phyloP scores from a whole-genome alignment of 2,329 filamentous ascomycete genomes.

The Leptographium lundbergii region DNA sequence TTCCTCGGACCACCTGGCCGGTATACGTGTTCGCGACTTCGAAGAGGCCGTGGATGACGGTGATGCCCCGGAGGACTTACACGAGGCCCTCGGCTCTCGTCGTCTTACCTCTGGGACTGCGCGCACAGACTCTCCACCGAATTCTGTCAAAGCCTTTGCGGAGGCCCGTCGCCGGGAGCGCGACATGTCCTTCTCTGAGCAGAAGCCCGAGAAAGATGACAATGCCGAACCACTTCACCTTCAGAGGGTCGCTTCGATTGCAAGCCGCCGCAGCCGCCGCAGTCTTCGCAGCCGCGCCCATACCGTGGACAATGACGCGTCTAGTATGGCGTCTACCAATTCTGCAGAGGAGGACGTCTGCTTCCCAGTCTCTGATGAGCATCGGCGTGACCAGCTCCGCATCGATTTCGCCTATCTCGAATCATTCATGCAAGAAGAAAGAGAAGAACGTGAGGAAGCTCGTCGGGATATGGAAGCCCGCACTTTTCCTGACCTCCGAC shows the following conservation, averaged over 20 bases:
- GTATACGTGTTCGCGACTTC: constrained; percentile 58
- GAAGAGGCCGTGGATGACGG: constrained; percentile 79
- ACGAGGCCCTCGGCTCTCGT: constrained; percentile 30
- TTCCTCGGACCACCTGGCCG: constrained; percentile 14
- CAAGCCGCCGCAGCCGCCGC: constrained; percentile 26
- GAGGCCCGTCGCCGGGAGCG: constrained; percentile 78
- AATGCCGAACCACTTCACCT: constrained; percentile 42
- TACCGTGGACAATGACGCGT: constrained; percentile 45
- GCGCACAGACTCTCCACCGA: constrained; percentile 75
- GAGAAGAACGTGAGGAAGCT: constrained; percentile 35
- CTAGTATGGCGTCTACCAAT: constrained; percentile 50
- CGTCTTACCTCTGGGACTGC: constrained; percentile 45
- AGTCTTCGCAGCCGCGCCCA: constrained; percentile 44
- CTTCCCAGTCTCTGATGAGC: constrained; percentile 64
- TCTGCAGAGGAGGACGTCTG: constrained; percentile 80
- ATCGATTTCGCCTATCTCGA: constrained; percentile 92
- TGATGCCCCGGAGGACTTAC: constrained; percentile 39
- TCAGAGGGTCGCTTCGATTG: constrained; percentile 58
- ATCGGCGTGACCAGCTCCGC: constrained; percentile 57
- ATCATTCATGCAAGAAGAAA: constrained; percentile 63
- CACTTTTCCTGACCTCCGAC: constrained; percentile 50
- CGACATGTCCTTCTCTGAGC: constrained; percentile 45
- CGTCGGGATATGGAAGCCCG: constrained; percentile 34
- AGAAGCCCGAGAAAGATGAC: constrained; percentile 20
- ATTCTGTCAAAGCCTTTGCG: constrained; percentile 95